phyloP scores from a whole-genome alignment of 2,329 filamentous ascomycete genomes.

The Pseudopithomyces maydicus region DNA sequence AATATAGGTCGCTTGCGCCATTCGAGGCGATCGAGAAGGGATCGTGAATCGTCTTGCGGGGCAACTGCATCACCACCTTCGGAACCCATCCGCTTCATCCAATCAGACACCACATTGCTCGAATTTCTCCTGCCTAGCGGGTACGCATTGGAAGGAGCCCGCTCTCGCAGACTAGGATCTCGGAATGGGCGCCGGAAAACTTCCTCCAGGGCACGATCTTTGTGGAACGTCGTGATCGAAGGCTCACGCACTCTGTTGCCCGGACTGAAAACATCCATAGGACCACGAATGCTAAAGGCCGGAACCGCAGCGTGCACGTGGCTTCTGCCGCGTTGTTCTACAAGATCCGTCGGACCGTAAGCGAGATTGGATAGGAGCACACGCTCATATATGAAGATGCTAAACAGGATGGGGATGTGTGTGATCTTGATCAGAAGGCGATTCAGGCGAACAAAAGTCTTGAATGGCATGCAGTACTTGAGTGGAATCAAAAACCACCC shows the following conservation, averaged over 20 bases:
- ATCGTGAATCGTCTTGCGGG: conserved; percentile 65
- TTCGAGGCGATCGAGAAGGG: conserved; percentile 64
- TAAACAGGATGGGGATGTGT: conserved; percentile 84
- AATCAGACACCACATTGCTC: conserved; percentile 81
- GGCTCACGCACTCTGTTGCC: conserved; percentile 74
- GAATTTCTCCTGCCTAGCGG: conserved; percentile 68
- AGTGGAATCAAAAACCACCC: conserved; percentile 88
- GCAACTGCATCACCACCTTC: conserved; percentile 58
- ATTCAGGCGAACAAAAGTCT: conserved; percentile 82
- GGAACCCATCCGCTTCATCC: conserved; percentile 76
- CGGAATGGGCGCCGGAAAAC: conserved; percentile 76
- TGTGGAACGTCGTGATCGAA: conserved; percentile 85
- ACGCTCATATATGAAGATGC: conserved; percentile 86
- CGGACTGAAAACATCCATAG: conserved; percentile 71
- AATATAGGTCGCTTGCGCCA: conserved; percentile 57
- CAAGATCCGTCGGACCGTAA: conserved; percentile 82
- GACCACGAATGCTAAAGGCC: conserved; percentile 46
- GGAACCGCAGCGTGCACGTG: conserved; percentile 62
- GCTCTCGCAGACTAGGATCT: conserved; percentile 56
- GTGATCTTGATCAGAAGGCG: conserved; percentile 90
- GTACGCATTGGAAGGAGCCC: conserved; percentile 36
- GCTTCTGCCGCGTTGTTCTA: conserved; percentile 71
- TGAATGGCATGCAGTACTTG: conserved; percentile 78
- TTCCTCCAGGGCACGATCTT: conserved; percentile 87
- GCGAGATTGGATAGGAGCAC: conserved; percentile 75